phyloP scores from a whole-genome alignment of 2,329 filamentous ascomycete genomes.

The Penicillium sp. region DNA sequence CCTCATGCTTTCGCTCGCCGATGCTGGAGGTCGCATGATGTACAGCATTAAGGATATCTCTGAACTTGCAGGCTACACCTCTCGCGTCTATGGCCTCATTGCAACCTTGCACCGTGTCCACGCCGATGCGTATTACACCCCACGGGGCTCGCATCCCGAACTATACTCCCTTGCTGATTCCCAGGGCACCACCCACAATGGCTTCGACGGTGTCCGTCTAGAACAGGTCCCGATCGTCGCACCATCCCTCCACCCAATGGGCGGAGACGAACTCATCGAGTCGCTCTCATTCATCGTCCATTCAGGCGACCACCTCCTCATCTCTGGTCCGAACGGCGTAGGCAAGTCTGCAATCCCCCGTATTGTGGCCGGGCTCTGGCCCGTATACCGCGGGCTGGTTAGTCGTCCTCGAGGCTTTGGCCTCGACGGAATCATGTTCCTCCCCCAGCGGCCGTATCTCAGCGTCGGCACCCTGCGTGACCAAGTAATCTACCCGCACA shows the following conservation, averaged over 20 bases:
- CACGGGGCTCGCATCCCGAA: constrained; percentile 66
- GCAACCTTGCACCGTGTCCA: constrained; percentile 92
- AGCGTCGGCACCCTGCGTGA: constrained; percentile 90
- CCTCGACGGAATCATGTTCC: constrained; percentile 94
- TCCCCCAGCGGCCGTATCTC: constrained; percentile 90
- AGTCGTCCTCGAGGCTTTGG: constrained; percentile 78
- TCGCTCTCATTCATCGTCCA: constrained; percentile 86
- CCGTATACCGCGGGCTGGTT: constrained; percentile 88
- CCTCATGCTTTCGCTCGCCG: constrained; percentile 93
- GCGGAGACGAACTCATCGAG: constrained; percentile 87
- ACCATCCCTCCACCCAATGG: constrained; percentile 80
- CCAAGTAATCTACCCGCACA: constrained; percentile 97
- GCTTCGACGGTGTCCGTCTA: constrained; percentile 89
- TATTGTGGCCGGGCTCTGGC: constrained; percentile 90
- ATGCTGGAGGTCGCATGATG: constrained; percentile 98
- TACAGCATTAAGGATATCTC: constrained; percentile 98
- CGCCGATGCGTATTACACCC: constrained; percentile 78
- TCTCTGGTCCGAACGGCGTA: constrained; percentile 91
- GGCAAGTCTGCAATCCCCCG: constrained; percentile 88
- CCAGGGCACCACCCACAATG: constrained; percentile 89
- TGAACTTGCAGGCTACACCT: constrained; percentile 93
- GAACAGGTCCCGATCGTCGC: constrained; percentile 93
- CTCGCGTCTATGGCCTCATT: constrained; percentile 91
- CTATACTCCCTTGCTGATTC: constrained; percentile 86
- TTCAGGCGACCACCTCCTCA: constrained; percentile 86